Conservation (phyloP, 208 protist species). For the Leishmania arabica region DNA sequence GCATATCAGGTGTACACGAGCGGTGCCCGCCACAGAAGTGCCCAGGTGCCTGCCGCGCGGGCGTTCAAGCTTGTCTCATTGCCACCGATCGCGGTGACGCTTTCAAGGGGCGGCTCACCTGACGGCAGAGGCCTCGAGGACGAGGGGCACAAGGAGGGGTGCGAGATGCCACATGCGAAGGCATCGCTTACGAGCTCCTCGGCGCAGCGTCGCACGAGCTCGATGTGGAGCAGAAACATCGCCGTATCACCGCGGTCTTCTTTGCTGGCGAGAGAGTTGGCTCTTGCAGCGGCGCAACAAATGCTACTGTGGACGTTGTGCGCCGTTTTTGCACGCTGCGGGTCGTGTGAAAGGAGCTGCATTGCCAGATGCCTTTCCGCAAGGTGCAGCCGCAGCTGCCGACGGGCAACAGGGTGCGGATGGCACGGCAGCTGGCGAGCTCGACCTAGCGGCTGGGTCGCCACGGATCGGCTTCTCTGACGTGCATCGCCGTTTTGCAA, state of each 20-base stretch:
- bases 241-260: slow-evolving; percentile 40
- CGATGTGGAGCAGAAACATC: slow-evolving; percentile 44
- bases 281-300: slow-evolving; percentile 21
- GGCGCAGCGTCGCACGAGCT: slow-evolving; percentile 42
- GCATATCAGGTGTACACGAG: slow-evolving; percentile 33
- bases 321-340: slow-evolving; percentile 41
- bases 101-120: background rate
- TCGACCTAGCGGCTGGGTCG: slow-evolving; percentile 27
- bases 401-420: slow-evolving; percentile 18
- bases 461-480: slow-evolving; percentile 36
- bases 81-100: background rate
- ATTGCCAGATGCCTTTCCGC: slow-evolving; percentile 34
- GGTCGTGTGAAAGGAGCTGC: slow-evolving; percentile 30
- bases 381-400: slow-evolving; percentile 28
- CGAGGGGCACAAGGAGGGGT: slow-evolving; percentile 3
- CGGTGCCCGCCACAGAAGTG: slow-evolving; percentile 34
- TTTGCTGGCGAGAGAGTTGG: slow-evolving; percentile 36
- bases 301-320: slow-evolving; percentile 41
- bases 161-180: slow-evolving; percentile 16
- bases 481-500: slow-evolving; percentile 27
- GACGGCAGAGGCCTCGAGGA: background rate
- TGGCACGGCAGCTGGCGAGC: slow-evolving; percentile 17
- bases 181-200: slow-evolving; percentile 36
- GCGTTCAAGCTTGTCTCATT: background rate
- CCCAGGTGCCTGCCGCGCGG: slow-evolving; percentile 18